Evolutionary conservation across 768 basidiomycete species (phyloP).

Genomic region (Strobilomyces dryophilus): DNA sequence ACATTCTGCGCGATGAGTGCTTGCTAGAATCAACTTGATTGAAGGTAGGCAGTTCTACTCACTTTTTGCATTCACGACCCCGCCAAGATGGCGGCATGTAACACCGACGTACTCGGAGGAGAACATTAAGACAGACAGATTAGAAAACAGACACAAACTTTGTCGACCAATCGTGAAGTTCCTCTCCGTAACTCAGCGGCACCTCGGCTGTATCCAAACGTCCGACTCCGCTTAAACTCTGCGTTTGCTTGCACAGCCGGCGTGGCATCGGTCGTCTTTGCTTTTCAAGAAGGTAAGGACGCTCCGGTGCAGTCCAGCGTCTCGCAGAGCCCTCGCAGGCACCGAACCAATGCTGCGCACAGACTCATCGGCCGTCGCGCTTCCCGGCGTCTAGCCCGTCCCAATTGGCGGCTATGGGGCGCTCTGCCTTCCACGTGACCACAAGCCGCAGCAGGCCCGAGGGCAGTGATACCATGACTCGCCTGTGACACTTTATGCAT

Average conservation of each 20-base stretch:
- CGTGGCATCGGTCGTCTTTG: not conserved
- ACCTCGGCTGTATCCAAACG: not conserved
- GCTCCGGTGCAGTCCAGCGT: no score
- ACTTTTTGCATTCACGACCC: no score
- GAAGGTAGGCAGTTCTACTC: not conserved
- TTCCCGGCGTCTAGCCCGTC: not conserved
- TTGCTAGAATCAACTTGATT: no score
- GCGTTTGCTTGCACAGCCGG: not conserved
- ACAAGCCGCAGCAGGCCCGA: no score
- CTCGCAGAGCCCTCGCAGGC: not conserved
- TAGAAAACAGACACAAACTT: not conserved
- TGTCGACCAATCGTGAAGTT: not conserved
- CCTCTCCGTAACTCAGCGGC: not conserved
- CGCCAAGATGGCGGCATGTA: not conserved
- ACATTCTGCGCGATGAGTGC: no score
- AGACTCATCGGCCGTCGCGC: not conserved
- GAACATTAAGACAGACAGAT: not conserved
- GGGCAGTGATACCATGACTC: no score
- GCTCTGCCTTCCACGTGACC: not conserved
- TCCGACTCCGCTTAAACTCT: slow-evolving; percentile 1
- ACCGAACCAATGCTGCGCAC: not conserved
- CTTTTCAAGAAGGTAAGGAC: not conserved
- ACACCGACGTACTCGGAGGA: not conserved
- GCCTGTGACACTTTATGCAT: not conserved
- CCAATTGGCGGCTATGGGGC: not conserved